Conservation (phyloP, 345 rosid species). For the Aethionema arabicum region DNA sequence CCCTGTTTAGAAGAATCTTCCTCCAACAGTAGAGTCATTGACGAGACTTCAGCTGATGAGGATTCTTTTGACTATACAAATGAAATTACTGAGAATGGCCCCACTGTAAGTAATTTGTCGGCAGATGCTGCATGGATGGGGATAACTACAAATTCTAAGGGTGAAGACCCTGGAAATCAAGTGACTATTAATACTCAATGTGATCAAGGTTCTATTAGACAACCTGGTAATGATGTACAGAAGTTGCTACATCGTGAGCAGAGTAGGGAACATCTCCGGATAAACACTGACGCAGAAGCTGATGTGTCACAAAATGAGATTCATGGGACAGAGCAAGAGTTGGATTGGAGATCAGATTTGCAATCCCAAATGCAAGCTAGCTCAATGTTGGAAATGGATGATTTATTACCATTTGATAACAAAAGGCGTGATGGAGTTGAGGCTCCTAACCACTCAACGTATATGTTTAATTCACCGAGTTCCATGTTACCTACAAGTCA, state of each 20-base stretch:
- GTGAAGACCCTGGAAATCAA: constrained; percentile 38
- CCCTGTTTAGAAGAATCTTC: constrained; percentile 35
- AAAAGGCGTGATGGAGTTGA: constrained; percentile 61
- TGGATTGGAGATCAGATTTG: constrained; percentile 42
- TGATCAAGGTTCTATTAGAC: constrained; percentile 46
- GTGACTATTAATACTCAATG: constrained; percentile 34
- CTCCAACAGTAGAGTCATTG: constrained; percentile 24
- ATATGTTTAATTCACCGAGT: constrained; percentile 45
- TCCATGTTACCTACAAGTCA: constrained; percentile 40
- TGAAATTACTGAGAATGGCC: constrained; percentile 23
- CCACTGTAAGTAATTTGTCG: constrained; percentile 33
- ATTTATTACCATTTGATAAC: constrained; percentile 56
- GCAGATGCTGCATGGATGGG: constrained; percentile 42
- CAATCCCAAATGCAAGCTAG: constrained; percentile 31
- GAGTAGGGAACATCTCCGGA: constrained; percentile 29
- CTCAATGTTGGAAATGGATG: constrained; percentile 48
- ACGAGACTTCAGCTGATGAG: constrained; percentile 27
- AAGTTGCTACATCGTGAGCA: constrained; percentile 38
- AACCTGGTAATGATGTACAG: constrained; percentile 36
- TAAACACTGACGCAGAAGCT: constrained; percentile 30
- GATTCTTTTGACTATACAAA: constrained; percentile 26
- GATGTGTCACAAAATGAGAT: constrained; percentile 33
- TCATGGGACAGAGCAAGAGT: constrained; percentile 32
- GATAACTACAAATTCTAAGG: constrained; percentile 35
- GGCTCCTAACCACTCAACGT: constrained; percentile 39